Conservation (phyloP, 306 rosid genomes). For the Pyrus pyrifolia region DNA sequence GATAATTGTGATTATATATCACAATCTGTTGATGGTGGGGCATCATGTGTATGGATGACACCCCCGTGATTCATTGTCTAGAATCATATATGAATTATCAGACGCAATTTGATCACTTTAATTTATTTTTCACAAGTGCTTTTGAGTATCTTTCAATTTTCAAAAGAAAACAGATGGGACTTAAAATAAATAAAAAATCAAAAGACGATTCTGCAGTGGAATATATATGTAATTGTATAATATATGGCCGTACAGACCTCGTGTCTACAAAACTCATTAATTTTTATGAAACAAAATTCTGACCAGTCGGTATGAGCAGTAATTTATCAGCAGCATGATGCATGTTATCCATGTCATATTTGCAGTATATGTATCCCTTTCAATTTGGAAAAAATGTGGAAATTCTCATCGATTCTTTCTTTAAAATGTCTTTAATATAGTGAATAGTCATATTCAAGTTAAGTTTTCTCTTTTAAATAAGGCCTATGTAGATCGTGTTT, state of each 20-base stretch:
- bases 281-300: neutral
- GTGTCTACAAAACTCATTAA: neutral
- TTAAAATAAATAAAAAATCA: neutral
- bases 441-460: too few species aligned
- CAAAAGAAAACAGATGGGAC: neutral
- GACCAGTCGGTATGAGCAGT: neutral
- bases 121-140: neutral
- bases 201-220: neutral
- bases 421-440: too few species aligned
- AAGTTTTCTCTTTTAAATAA: too few species aligned
- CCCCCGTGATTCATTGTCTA: slow-evolving; percentile 33
- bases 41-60: slow-evolving; percentile 15
- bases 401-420: too few species aligned
- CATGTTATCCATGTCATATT: neutral
- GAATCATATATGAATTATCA: slow-evolving; percentile 33
- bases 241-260: neutral
- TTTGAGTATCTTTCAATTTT: neutral
- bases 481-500: too few species aligned
- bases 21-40: slow-evolving; percentile 26
- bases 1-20: neutral
- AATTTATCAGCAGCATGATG: neutral
- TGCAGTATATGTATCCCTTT: neutral
- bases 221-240: neutral
- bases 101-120: slow-evolving; percentile 2
- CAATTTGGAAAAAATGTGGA: too few species aligned